Evolutionary conservation across 345 rosid species (phyloP), one percentile per base, ranked within the genome.

Genomic region (Abelmoschus esculentus): DNA sequence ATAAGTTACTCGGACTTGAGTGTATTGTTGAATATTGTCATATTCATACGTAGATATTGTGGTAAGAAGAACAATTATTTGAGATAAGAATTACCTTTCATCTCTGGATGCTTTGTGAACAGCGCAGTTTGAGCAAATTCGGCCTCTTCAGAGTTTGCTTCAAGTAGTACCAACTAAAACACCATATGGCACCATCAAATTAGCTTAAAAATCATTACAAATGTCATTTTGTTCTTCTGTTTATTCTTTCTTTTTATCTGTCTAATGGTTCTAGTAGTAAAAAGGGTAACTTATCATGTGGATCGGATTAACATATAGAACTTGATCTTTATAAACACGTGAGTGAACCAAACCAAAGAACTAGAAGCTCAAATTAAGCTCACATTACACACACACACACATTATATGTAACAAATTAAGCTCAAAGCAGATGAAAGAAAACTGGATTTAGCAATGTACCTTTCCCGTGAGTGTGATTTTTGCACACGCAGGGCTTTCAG

Each of bases 381-480:
- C n/a, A n/a, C n/a, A n/a, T n/a, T n/a, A 12, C 38, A 34, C 7
- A 34, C 36, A 3, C 2, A 44, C 8, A 31, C 29, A 56, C 46
- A 49, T n/a, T 22, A 68, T 18, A 60, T n/a, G 50, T 1, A n/a
- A 22, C 17, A 60, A 59, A 61, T 47, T 29, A 59, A 26, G 54
- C 29, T 10, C 11, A 3, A 15, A 3, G 8, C 12, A 15, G 38
- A 14, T 63, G 5, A 18, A 53, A 28, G 66, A 26, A 26, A 26
- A 36, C n/a, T 66, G 42, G 13, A 5, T 38, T 67, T 66, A 12
- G 55, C 29, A 66, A 9, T 29, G 2, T 66, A 95, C 97, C 92
- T 83, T 86, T 76, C 99, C 99, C 7, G 97, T 91, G 63, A 95
- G 87, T 10, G 96, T 91, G 61, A 95, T 82, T 80, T 95, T 95